Conservation (phyloP, 148 eudicot genomes). For the Bassia scoparia region DNA sequence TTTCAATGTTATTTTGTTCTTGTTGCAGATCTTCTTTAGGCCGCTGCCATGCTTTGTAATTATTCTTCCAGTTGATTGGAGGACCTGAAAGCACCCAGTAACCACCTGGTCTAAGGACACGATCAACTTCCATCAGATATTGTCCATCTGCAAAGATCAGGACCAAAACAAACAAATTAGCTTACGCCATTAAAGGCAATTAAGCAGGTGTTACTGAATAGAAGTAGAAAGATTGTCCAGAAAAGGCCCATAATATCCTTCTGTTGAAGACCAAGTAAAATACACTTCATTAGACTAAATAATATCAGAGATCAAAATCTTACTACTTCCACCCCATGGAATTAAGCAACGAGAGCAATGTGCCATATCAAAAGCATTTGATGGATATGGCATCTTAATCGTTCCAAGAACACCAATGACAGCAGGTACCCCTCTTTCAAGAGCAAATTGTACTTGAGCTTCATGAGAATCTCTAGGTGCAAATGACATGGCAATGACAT, state of each 20-base stretch:
- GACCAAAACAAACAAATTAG: conserved; percentile 1
- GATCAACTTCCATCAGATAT: conserved; percentile 92
- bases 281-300: not conserved
- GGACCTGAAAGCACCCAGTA: conserved; percentile 99
- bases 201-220: not conserved
- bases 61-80: conserved; percentile 84
- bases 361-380: conserved; percentile 62
- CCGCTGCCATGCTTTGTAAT: conserved; percentile 77
- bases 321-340: conserved; percentile 57
- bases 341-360: conserved; percentile 66
- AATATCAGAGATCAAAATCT: conserved; percentile 14
- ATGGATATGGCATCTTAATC: conserved; percentile 53
- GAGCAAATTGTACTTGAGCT: conserved; percentile 76
- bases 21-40: conserved; percentile 70
- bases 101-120: conserved; percentile 96
- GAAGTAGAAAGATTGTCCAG: not conserved
- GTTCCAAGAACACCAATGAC: conserved; percentile 70
- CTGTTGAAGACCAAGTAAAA: not conserved
- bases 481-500: conserved; percentile 63
- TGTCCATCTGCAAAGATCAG: conserved; percentile 57
- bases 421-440: conserved; percentile 78
- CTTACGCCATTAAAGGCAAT: conserved; percentile 1
- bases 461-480: conserved; percentile 73
- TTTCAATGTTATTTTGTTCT: conserved; percentile 85
- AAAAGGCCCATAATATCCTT: not conserved